Base-by-base conservation (phyloP, 352 stramenopile species). In the Phytophthora pini region DNA sequence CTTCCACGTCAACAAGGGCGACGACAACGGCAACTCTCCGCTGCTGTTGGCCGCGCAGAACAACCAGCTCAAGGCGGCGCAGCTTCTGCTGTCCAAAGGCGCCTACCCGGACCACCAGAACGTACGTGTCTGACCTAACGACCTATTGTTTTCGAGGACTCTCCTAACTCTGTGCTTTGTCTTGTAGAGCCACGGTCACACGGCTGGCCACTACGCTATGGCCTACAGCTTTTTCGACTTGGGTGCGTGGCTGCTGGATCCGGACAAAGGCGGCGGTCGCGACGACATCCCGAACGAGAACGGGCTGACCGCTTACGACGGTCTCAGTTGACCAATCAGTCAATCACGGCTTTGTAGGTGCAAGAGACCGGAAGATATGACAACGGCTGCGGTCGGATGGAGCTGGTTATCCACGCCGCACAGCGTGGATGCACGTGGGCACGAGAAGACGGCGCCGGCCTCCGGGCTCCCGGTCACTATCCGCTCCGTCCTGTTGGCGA, bases 81-180 rank as follows among this genome's bases (percentile, higher is more conserved):
- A 97, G 73, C 69, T 98, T n/a, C 76, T 98, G 45, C 59, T 98
- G n/a, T 46, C 61, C 36, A 96, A 96, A 40, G 91, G 90, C 17
- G 89, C 90, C 2, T 95, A 97, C 51, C 84, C 97, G 4, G 97
- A 98, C 71, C 89, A 97, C 58, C 80, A 93, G 51, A 98, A 98
- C 73, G 79, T 87, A 65, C 56, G 79, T 72, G 63, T 22, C 26
- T 15, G 44, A 52, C 36, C 5, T 41, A 3, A 43, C 26, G 9
- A 36, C n/a, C 13, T 22, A 34, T 17, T 57, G 20, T 52, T 60
- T 31, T 49, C n/a, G 45, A 48, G 17, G 34, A 59, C 31, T 26
- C 29, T 20, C 40, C 27, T 71, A 56, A 61, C 41, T 45, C 5
- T 58, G 5, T 48, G 20, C 22, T 44, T 51, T 44, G 36, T 24